These are phyloP conservation scores for Turnera subulata DNA, from an alignment of 345 rosid species.

Conservation along the genomic window DNA sequence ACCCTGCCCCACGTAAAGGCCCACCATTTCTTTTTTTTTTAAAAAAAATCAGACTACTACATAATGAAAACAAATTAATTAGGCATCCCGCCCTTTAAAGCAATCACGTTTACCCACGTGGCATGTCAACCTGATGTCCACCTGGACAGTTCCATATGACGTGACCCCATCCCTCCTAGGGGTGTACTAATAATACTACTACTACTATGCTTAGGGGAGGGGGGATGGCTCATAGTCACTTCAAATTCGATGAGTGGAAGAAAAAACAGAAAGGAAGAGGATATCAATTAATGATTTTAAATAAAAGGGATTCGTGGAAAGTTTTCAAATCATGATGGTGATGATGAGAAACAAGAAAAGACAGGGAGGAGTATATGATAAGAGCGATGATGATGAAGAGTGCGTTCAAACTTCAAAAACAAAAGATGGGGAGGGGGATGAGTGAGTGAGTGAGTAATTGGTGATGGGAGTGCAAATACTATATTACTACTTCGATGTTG, in stretches of 20 bases:
- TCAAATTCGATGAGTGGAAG: no score
- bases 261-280: no score
- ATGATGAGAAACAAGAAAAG: background rate
- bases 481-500: background rate
- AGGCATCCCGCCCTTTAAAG: background rate
- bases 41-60: no score
- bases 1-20: no score
- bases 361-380: background rate
- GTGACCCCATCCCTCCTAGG: slow-evolving; percentile 3
- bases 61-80: slow-evolving; percentile 10
- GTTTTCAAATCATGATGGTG: background rate
- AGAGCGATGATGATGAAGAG: background rate
- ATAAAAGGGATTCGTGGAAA: background rate
- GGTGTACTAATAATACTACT: no score
- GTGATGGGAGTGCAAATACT: background rate
- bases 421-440: no score
- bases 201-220: no score
- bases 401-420: no score
- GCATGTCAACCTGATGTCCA: background rate
- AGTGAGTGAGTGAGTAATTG: background rate
- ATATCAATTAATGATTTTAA: background rate
- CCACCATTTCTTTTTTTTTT: no score
- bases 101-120: slow-evolving; percentile 9
- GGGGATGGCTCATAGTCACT: no score
- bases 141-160: background rate